These are phyloP conservation scores for Colletotrichum godetiae DNA, from an alignment of 2,329 filamentous ascomycete genomes.

Conservation along the genomic window DNA sequence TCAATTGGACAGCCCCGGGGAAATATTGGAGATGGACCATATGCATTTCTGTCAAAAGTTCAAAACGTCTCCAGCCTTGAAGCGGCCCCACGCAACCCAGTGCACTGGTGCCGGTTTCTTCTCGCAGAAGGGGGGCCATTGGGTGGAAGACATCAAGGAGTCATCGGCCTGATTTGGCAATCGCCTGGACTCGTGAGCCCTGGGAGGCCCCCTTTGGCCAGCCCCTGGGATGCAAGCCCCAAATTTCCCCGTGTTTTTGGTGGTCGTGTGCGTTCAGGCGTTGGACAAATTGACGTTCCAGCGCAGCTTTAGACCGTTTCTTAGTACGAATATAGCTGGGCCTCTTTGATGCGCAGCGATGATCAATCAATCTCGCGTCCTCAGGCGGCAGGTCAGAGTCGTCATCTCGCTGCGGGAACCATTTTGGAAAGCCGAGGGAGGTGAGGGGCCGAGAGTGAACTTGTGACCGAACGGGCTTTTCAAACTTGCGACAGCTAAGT, in stretches of 20 bases:
- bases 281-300: conserved; percentile 10
- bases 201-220: conserved; percentile 11
- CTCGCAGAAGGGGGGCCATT: conserved; percentile 21
- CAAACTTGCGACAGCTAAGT: neutral
- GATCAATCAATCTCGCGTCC: conserved; percentile 19
- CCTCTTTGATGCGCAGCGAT: conserved; percentile 9
- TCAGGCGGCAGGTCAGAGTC: conserved; percentile 26
- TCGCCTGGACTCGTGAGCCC: neutral
- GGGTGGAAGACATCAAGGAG: conserved; percentile 16
- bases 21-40: neutral
- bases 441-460: neutral
- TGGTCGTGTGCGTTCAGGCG: neutral
- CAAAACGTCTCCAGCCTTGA: neutral
- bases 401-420: conserved; percentile 20
- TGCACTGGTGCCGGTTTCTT: conserved; percentile 33
- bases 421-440: neutral
- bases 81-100: conserved; percentile 26
- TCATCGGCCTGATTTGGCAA: conserved; percentile 31
- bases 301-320: neutral
- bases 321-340: conserved; percentile 5
- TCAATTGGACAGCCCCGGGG: neutral
- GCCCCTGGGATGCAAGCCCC: conserved; percentile 5
- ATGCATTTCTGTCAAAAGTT: neutral
- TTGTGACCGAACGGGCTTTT: neutral
- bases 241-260: conserved; percentile 29